Base-by-base conservation (phyloP, 306 rosid genomes). In the Acacia crassicarpa region DNA sequence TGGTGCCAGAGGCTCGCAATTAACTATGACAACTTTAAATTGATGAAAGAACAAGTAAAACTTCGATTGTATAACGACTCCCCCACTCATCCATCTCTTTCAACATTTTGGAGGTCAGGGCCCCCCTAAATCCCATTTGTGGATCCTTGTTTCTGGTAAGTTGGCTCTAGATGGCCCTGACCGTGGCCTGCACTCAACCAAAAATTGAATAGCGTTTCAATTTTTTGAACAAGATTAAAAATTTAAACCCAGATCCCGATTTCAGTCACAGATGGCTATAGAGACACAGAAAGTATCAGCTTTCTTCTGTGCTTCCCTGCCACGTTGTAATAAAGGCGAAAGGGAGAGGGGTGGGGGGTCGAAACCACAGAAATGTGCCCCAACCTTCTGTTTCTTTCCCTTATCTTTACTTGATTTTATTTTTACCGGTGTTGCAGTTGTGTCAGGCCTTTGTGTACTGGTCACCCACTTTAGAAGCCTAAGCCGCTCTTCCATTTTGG, bases 21-120 rank as follows among this genome's bases (percentile, higher is more conserved):
- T 58, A 76, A 77, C 48, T 19, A 25, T 83, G 80, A 73, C 51
- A 45, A 78, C 46, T 81, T 63, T 54, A 80, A 43, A 81, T 75
- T 35, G 63, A 63, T 72, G 74, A 48, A 63, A 67, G 74, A 54
- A 85, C 72, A 71, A 70, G 83, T 85, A 51, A 79, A 88, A 78
- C 65, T 73, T 78, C 74, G 70, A 83, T 78, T 61, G 81, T 81
- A 35, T 30, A 51, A 16, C 77, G 65, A 67, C 73, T 54, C 78
- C 12, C 53, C 67, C 23, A 80, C 83, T 85, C 82, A 80, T 72
- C 90, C 49, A 83, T 90, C 91, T 84, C 78, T 92, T 80, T 92
- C 91, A 88, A 56, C 27, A 80, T 71, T 67, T 84, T 77, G 76
- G 87, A 79, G 75, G 41, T 74, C 84, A 72, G 62, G 59, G 74